Conservation (phyloP, 495 filamentous ascomycete species). For the Hypoxylon crocopeplum region DNA sequence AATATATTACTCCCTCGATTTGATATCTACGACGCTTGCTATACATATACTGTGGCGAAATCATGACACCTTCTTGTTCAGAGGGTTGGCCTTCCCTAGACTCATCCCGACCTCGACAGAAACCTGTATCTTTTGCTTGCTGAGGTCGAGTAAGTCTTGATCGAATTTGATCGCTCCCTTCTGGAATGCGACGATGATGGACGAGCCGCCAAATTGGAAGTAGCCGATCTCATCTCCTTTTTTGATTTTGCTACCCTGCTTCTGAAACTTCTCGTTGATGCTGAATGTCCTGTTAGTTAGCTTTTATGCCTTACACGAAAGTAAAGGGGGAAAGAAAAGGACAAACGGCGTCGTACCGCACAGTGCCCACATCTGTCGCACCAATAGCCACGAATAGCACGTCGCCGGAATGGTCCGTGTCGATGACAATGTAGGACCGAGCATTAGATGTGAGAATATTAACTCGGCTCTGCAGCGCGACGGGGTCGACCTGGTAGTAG, state of each 20-base stretch:
- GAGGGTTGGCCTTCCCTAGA: constrained; percentile 5
- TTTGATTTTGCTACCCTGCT: constrained; percentile 37
- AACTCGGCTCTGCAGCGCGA: too few relatives aligned
- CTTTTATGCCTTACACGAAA: background rate
- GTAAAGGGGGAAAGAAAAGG: background rate
- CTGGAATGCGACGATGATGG: constrained; percentile 64
- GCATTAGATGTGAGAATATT: constrained; percentile 40
- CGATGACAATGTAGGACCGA: constrained; percentile 31
- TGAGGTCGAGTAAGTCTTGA: constrained; percentile 53
- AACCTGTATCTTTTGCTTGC: constrained; percentile 47
- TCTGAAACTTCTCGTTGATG: constrained; percentile 9
- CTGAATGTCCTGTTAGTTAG: background rate
- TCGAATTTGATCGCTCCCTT: constrained; percentile 39
- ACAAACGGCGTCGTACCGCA: background rate
- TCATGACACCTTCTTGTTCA: constrained; percentile 7
- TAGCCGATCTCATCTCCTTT: constrained; percentile 71
- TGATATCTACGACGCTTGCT: background rate
- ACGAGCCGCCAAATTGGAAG: constrained; percentile 73
- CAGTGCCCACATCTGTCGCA: constrained; percentile 9
- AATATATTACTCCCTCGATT: too few relatives aligned
- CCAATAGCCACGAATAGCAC: constrained; percentile 38
- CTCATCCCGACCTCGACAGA: constrained; percentile 22
- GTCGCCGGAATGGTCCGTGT: constrained; percentile 16
- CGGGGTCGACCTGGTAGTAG: too few relatives aligned
- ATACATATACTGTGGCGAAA: too few relatives aligned